Evolutionary conservation across 768 basidiomycete species (phyloP).

Genomic region (Termitomyces titanicus): DNA sequence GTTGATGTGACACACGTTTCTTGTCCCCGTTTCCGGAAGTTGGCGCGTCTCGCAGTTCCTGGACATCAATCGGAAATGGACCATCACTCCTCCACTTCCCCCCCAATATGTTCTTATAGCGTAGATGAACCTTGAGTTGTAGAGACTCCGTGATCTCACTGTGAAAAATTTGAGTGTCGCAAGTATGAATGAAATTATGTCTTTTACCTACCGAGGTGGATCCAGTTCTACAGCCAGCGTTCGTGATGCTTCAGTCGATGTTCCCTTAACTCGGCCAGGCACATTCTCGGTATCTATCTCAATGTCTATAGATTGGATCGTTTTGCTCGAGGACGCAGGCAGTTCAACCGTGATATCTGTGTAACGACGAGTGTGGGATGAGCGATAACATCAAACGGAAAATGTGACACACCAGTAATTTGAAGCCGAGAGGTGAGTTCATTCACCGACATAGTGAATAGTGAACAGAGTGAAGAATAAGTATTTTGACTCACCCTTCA

Average conservation of each 20-base stretch:
- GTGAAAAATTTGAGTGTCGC: background rate
- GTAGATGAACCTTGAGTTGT: constrained; percentile 2
- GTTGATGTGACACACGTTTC: background rate
- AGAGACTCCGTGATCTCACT: background rate
- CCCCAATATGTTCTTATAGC: background rate
- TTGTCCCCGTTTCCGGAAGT: background rate
- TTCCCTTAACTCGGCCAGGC: background rate
- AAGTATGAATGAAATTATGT: background rate
- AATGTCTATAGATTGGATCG: constrained; percentile 9
- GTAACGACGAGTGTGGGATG: background rate
- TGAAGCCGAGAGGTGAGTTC: background rate
- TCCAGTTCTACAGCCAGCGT: background rate
- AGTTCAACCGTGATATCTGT: constrained; percentile 9
- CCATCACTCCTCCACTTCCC: background rate
- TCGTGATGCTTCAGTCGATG: background rate
- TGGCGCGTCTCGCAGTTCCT: background rate
- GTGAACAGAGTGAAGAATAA: background rate
- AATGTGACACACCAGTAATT: background rate
- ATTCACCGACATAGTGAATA: background rate
- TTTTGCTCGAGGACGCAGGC: constrained; percentile 3
- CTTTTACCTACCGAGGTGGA: constrained; percentile 3
- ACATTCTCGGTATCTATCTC: constrained; percentile 3
- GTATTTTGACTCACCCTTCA: background rate
- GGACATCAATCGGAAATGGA: background rate
- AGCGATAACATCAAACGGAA: background rate